phyloP scores from a whole-genome alignment of 148 eudicot genomes.

The Suaeda aralocaspica region DNA sequence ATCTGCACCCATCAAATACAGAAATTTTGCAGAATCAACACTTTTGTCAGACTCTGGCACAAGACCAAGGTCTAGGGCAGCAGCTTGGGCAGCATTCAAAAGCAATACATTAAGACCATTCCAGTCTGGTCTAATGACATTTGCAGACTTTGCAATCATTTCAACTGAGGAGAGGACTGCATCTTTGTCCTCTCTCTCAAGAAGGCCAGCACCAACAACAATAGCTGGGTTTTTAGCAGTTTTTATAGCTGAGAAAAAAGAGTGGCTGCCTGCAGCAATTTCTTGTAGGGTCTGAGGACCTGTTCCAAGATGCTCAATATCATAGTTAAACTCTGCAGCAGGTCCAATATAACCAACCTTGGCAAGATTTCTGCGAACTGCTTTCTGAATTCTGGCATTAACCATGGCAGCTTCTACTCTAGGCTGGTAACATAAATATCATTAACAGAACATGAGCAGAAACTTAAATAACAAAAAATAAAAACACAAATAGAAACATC shows the following conservation, averaged over 20 bases:
- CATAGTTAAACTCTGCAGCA: slow-evolving; percentile 75
- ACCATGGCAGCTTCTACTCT: slow-evolving; percentile 99
- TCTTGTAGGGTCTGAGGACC: slow-evolving; percentile 67
- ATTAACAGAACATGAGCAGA: slow-evolving; percentile 2
- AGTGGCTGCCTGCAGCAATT: slow-evolving; percentile 73
- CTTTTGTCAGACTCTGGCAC: slow-evolving; percentile 72
- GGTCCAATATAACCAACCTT: slow-evolving; percentile 92
- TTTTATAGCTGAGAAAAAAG: slow-evolving; percentile 52
- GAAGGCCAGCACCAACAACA: slow-evolving; percentile 80
- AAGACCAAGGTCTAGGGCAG: slow-evolving; percentile 86
- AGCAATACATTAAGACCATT: slow-evolving; percentile 80
- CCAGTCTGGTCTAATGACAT: slow-evolving; percentile 81
- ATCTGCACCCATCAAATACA: slow-evolving; percentile 96
- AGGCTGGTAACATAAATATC: slow-evolving; percentile 54
- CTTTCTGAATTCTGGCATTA: slow-evolving; percentile 91
- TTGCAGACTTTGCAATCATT: slow-evolving; percentile 54
- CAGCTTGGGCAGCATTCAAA: slow-evolving; percentile 93
- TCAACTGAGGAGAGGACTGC: slow-evolving; percentile 68
- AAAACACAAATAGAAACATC: neutral
- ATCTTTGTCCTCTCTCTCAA: slow-evolving; percentile 76
- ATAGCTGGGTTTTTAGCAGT: slow-evolving; percentile 86
- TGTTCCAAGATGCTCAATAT: slow-evolving; percentile 70
- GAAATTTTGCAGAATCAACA: slow-evolving; percentile 73
- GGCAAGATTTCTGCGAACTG: slow-evolving; percentile 58
- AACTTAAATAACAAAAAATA: neutral